These are phyloP conservation scores for Cryphonectria parasitica DNA, from an alignment of 2,329 filamentous ascomycete species.

Conservation along the genomic window DNA sequence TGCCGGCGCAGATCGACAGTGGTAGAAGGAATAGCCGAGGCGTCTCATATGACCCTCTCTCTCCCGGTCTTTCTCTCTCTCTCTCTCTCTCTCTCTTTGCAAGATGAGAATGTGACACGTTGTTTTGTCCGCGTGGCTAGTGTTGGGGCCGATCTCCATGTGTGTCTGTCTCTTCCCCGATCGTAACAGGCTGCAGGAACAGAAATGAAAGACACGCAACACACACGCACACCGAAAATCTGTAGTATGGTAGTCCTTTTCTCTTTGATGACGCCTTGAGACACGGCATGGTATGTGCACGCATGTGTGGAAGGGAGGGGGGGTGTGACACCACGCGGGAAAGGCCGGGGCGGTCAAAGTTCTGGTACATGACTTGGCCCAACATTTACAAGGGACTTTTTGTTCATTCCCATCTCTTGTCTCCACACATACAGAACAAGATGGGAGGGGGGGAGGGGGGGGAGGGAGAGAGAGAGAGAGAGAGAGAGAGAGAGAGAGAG, in stretches of 20 bases:
- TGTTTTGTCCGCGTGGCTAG: neutral
- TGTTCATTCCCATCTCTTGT: neutral
- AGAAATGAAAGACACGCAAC: neutral
- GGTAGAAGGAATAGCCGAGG: slow-evolving; percentile 1
- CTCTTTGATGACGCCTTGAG: neutral
- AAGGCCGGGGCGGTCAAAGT: neutral
- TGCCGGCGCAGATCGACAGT: neutral
- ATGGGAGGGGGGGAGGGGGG: neutral
- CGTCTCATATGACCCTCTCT: neutral
- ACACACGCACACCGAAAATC: neutral
- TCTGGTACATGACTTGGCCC: neutral
- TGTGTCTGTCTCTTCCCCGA: neutral
- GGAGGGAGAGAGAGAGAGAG: neutral
- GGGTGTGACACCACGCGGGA: neutral
- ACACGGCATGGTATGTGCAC: neutral
- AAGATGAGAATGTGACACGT: neutral
- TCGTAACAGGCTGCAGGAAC: neutral
- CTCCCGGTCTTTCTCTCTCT: too few relatives aligned
- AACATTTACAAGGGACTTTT: neutral
- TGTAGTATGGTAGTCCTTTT: neutral
- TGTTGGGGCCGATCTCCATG: neutral
- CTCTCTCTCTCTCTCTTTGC: neutral
- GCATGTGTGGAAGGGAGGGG: neutral
- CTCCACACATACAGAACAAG: neutral
- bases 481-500: neutral